Evolutionary conservation across 495 filamentous ascomycete species (phyloP), one percentile per base, ranked within the genome.

Genomic region (Bacidia gigantensis): DNA sequence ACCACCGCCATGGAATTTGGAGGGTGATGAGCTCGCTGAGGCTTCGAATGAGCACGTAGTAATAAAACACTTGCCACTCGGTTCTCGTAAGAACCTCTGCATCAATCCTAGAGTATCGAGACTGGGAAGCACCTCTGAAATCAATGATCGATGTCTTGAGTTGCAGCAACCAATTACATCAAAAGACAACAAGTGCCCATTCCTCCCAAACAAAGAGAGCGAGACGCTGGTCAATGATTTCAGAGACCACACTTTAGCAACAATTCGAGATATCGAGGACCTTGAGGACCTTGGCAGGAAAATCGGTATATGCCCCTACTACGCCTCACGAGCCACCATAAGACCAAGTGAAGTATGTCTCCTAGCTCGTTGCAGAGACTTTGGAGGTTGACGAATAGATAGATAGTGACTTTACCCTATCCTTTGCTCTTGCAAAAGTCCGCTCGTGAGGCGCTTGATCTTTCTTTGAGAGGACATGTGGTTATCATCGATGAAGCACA

Each of bases 401-500:
- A 98, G 79, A 86, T 98, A 49, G 80, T 97, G 26, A 96, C 93
- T 0, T 72, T 98, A 40, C 92, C 92, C 20, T 98, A 98, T 65
- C 92, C 88, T 14, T 65, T 97, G 21, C 72, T 98, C 0, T 71
- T 98, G 24, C 92, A 97, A 58, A 84, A 82, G 59, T 89, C 85
- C 24, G 90, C 92, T 3, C 74, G 92, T 41, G 89, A 97, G 52
- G 87, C 92, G 3, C 74, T 98, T 2, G 80, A 81, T 26, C 75
- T 98, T 20, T 92, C 85, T 25, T 66, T 98, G 10, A 88, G 89
- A 58, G 83, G 79, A 5, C 89, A 95, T 63, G 73, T 97, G 1
- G 77, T 98, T 21, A 84, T 98, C 41, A 86, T 98, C 56, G 92
- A 98, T 60, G 92, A 98, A 69, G 92, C 93, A 0, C 92, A 98